These are phyloP conservation scores for Arabis alpina DNA, from an alignment of 345 rosid genomes.

Conservation along the genomic window DNA sequence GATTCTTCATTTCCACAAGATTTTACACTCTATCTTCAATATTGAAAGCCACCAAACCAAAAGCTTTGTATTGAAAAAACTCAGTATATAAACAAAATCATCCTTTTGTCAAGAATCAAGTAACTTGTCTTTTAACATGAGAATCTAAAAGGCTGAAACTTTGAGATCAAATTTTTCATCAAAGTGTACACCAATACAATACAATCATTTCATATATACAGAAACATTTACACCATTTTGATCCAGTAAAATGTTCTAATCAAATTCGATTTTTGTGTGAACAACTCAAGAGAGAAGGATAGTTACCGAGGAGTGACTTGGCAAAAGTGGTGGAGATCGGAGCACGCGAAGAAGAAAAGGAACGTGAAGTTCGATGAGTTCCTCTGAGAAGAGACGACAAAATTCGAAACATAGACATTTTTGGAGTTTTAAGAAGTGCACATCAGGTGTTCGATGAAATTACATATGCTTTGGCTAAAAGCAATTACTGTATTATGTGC, in stretches of 20 bases:
- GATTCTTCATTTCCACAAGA: conserved; percentile 19
- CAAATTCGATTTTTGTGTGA: no score
- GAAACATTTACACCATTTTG: no score
- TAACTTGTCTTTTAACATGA: not conserved
- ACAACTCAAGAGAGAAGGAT: no score
- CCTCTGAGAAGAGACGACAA: conserved; percentile 47
- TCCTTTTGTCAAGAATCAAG: not conserved
- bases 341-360: conserved; percentile 34
- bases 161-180: no score
- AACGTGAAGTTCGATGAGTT: conserved; percentile 41
- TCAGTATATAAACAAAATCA: not conserved
- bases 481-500: no score
- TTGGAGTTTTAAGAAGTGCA: not conserved
- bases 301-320: conserved; percentile 46
- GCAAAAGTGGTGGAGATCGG: conserved; percentile 28
- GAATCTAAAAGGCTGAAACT: conserved; percentile 2
- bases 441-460: conserved; percentile 20
- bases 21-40: conserved; percentile 1
- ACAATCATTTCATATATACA: no score
- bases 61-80: conserved; percentile 1
- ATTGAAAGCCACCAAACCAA: conserved; percentile 5
- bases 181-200: no score
- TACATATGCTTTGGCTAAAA: not conserved
- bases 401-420: conserved; percentile 46
- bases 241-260: no score